These are phyloP conservation scores for Trichoderma sp. DNA, from an alignment of 2,329 filamentous ascomycete genomes.

Conservation along the genomic window DNA sequence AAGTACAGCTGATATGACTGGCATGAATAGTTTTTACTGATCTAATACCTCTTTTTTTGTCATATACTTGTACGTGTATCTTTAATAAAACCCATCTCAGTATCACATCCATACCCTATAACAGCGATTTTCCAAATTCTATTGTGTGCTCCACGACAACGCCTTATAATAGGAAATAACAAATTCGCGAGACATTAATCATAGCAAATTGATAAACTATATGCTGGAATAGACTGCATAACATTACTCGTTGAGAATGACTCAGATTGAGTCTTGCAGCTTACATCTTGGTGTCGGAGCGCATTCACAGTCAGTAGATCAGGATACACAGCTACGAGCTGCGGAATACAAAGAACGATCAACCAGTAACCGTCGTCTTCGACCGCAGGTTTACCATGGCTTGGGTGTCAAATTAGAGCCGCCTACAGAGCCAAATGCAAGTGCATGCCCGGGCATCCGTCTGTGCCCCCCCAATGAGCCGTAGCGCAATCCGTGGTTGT, in stretches of 20 bases:
- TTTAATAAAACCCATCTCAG: not conserved
- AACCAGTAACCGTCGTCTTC: not conserved
- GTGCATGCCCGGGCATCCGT: not conserved
- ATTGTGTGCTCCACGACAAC: not conserved
- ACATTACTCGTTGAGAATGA: not conserved
- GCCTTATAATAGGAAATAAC: fast-evolving
- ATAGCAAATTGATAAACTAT: not conserved
- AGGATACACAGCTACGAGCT: not conserved
- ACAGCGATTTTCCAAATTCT: not conserved
- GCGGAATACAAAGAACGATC: not conserved
- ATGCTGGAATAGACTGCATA: not conserved
- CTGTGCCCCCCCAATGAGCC: conserved; percentile 1
- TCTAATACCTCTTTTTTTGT: not conserved
- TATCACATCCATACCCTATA: not conserved
- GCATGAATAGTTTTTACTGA: not conserved
- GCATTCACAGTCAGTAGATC: not conserved
- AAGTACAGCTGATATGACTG: not conserved
- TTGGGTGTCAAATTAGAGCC: not conserved
- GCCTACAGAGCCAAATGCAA: not conserved
- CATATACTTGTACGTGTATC: not conserved
- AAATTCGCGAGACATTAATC: not conserved
- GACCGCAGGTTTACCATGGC: not conserved
- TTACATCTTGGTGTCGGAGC: not conserved
- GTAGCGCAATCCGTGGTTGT: not conserved
- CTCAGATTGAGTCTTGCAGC: not conserved